phyloP scores from a whole-genome alignment of 192 early-diverging fungal species.

The Mortierella alpina region DNA sequence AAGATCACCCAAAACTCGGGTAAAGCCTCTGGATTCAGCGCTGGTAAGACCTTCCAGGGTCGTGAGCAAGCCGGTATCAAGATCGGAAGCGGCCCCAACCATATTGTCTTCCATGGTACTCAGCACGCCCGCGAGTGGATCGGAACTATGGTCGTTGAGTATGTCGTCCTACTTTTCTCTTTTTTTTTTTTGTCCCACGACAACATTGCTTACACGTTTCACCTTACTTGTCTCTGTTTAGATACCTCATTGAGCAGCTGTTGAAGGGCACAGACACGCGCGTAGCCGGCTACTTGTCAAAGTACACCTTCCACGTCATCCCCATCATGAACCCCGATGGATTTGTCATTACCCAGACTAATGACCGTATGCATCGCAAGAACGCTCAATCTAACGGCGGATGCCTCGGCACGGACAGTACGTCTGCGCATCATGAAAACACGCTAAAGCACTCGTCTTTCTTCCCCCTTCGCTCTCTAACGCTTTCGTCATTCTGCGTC shows the following conservation, averaged over 20 bases:
- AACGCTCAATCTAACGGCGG: constrained; percentile 59
- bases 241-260: constrained; percentile 45
- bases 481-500: neutral
- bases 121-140: constrained; percentile 77
- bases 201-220: neutral
- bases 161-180: constrained; percentile 14
- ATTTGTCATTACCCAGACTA: constrained; percentile 61
- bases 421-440: neutral
- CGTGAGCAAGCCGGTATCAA: constrained; percentile 38
- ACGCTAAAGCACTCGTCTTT: neutral
- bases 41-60: constrained; percentile 38
- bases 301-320: constrained; percentile 66
- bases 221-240: neutral
- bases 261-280: constrained; percentile 38
- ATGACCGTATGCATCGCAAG: constrained; percentile 61
- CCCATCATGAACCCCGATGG: constrained; percentile 73
- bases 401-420: constrained; percentile 54
- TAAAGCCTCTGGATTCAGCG: constrained; percentile 26
- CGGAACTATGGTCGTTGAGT: constrained; percentile 59
- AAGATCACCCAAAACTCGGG: constrained; percentile 33
- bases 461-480: neutral
- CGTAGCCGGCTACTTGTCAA: constrained; percentile 51
- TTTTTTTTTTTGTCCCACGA: neutral
- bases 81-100: constrained; percentile 42
- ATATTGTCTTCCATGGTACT: constrained; percentile 53